Evolutionary conservation across 306 rosid species (phyloP), one percentile per base, ranked within the genome.

Genomic region (Vigna nakashimae): DNA sequence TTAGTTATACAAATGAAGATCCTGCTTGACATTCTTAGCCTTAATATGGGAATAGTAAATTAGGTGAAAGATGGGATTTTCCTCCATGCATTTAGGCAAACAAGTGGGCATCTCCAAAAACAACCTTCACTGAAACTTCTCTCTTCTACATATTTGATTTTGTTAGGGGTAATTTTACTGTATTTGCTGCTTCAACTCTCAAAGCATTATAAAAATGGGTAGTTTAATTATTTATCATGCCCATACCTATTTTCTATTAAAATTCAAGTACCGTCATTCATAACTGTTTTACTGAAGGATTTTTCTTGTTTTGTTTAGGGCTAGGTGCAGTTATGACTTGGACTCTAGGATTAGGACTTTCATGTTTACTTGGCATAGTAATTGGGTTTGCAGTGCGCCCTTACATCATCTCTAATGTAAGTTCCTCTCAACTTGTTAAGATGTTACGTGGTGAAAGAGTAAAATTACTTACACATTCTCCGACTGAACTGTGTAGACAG

Each of bases 401-500:
- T 69, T 85, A 57, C 66, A 79, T 89, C 67, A 26, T 80, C 67
- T 74, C 80, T 71, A 75, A 73, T 71, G 90, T 89, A 87, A 89
- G 93, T 84, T 68, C 76, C 60, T 69, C 77, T 4, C 1, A 48
- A n/a, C 15, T 76, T 50, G 11, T 26, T 32, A 43, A 32, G 46
- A 55, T 80, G 51, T 56, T 14, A 55, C 14, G 9, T n/a, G 49
- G 28, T 18, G 68, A 28, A 62, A 52, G 13, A 6, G 40, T 66
- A 34, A 62, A 62, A 28, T 76, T 74, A 48, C 86, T 72, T 26
- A 68, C 64, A 53, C 76, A 53, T 50, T 77, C 6, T 82, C 72
- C 74, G 73, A 81, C 84, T 82, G 78, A 65, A 66, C 55, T 82
- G 69, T 79, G 77, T 88, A 90, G 95, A 90, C 92, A 90, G 95